Evolutionary conservation across 2,329 filamentous ascomycete genomes (phyloP), one percentile per base, ranked within the genome.

Genomic region (Biscogniauxia sp.): DNA sequence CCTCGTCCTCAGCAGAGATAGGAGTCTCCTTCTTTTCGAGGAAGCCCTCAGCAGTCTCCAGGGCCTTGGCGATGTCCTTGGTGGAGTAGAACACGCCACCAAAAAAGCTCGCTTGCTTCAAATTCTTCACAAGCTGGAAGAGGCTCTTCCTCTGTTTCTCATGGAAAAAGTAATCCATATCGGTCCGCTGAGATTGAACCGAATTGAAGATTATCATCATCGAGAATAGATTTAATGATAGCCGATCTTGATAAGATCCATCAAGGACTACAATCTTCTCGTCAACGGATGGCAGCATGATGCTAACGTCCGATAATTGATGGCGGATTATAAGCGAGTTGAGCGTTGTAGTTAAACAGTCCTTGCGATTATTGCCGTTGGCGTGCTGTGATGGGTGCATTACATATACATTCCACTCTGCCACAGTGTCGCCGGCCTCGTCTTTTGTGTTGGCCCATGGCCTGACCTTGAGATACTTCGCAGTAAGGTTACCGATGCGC

Each of bases 141-240:
- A 96, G 78, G 49, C 83, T 82, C 63, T 87, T 88, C 28, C 84
- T 79, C 68, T 93, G 93, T 13, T 83, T 86, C 0, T 85, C 84
- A 68, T 97, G 90, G 68, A 97, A 97, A 64, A 98, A 89, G 71
- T 97, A 97, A 72, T 97, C 93, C 58, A 85, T 80, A 68, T 94
- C 94, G 0, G 84, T 87, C 11, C 93, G 82, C 70, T 97, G 91
- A 5, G 93, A 97, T 23, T 93, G 93, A 0, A 98, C 87, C 0
- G 92, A 88, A 71, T 98, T 98, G 66, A 92, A 88, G 1, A 91
- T 88, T 53, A 97, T 85, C 71, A 92, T 87, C 76, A 95, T 90
- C 0, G 91, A 85, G 70, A 97, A 97, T 0, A 96, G 76, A 66
- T 97, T 97, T 25, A 93, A 81, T 0, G 89, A 91, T 9, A 97